Conservation (phyloP, 179 eudicot species). For the Silene vulgaris region DNA sequence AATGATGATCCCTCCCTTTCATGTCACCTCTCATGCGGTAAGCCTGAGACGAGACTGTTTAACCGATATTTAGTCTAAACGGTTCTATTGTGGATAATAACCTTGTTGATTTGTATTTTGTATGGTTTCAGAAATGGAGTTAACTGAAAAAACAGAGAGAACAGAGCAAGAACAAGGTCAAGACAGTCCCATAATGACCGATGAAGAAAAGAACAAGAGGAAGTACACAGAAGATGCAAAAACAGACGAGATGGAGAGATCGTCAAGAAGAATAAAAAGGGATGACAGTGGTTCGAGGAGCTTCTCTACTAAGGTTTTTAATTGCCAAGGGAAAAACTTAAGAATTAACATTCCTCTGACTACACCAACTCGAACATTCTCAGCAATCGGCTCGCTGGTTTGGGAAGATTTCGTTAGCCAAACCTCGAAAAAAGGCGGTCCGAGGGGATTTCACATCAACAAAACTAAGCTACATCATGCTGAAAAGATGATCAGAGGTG, state of each 20-base stretch:
- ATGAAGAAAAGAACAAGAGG: constrained; percentile 29
- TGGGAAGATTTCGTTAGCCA: constrained; percentile 70
- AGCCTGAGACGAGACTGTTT: not conserved
- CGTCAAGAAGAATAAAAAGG: constrained; percentile 35
- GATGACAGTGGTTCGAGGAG: constrained; percentile 50
- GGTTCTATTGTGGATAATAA: not conserved
- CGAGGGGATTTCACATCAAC: constrained; percentile 56
- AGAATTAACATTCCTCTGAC: constrained; percentile 73
- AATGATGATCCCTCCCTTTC: constrained; percentile 62
- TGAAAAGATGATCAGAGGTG: constrained; percentile 83
- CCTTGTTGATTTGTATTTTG: not conserved
- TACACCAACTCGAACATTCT: constrained; percentile 67
- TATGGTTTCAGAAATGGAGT: constrained; percentile 43
- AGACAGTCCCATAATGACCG: constrained; percentile 15
- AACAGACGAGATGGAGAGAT: constrained; percentile 42
- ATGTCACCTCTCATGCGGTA: constrained; percentile 67
- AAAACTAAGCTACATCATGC: constrained; percentile 71
- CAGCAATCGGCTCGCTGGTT: constrained; percentile 65
- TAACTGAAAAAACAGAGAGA: constrained; percentile 34
- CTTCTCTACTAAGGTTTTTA: constrained; percentile 41
- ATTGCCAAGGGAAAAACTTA: constrained; percentile 56
- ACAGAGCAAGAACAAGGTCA: constrained; percentile 43
- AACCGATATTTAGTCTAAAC: not conserved
- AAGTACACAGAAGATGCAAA: constrained; percentile 35
- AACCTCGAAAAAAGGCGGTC: constrained; percentile 55